Conservation (phyloP, 2,329 filamentous ascomycete species). For the Verticillium dahliae region DNA sequence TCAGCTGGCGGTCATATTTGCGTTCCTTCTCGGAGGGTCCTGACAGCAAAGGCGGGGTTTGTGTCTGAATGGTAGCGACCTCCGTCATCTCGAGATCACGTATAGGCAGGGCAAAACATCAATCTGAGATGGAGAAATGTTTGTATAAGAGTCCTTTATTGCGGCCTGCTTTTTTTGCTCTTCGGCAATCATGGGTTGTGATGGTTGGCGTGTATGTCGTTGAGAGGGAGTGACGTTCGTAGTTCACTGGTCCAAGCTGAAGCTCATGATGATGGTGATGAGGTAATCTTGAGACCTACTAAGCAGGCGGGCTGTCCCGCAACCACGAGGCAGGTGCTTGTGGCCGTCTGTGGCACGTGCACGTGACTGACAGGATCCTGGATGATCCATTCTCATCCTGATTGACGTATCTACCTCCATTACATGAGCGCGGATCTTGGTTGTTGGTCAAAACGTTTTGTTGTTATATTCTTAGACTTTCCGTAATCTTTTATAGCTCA, state of each 20-base stretch:
- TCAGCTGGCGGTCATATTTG: conserved; percentile 92
- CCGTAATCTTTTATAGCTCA: too few relatives aligned
- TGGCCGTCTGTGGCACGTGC: neutral
- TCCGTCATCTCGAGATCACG: conserved; percentile 30
- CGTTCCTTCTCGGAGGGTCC: conserved; percentile 56
- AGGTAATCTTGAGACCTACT: neutral
- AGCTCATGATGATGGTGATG: neutral
- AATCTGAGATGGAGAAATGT: neutral
- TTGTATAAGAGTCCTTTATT: neutral
- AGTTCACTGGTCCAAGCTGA: neutral
- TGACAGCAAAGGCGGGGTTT: conserved; percentile 41
- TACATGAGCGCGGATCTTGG: too few relatives aligned
- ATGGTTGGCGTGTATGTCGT: neutral
- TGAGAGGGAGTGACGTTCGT: neutral
- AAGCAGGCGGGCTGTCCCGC: neutral
- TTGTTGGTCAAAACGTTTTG: too few relatives aligned
- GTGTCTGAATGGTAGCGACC: conserved; percentile 27
- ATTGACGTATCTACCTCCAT: too few relatives aligned
- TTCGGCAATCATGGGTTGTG: neutral
- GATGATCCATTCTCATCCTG: too few relatives aligned
- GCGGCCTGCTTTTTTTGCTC: neutral
- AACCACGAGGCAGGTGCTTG: neutral
- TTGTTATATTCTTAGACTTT: too few relatives aligned
- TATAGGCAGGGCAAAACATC: neutral
- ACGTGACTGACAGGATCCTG: neutral